phyloP scores from a whole-genome alignment of 495 filamentous ascomycete species.

The Aspergillus cavernicola region DNA sequence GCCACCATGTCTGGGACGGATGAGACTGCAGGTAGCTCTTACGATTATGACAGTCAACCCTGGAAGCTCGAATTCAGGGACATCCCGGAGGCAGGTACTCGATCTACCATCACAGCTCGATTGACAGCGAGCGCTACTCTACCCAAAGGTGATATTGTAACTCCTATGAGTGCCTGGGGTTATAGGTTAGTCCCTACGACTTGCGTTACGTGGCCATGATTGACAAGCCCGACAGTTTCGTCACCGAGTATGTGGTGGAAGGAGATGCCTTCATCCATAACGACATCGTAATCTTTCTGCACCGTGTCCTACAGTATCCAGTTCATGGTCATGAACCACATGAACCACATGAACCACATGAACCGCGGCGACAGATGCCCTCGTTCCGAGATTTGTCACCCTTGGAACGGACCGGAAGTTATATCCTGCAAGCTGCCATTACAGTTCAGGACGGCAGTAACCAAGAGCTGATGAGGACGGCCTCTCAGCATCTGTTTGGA shows the following conservation, averaged over 20 bases:
- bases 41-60: constrained; percentile 37
- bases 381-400: constrained; percentile 32
- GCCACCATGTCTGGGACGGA: constrained; percentile 32
- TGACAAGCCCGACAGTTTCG: constrained; percentile 36
- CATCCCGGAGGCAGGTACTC: constrained; percentile 48
- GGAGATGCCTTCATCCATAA: constrained; percentile 48
- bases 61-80: constrained; percentile 53
- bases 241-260: constrained; percentile 45
- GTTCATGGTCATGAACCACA: constrained; percentile 22
- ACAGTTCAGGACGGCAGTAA: constrained; percentile 49
- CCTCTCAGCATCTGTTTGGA: constrained; percentile 53
- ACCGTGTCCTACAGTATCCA: constrained; percentile 43
- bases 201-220: constrained; percentile 13
- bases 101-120: constrained; percentile 46
- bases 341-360: constrained; percentile 26
- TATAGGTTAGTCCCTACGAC: constrained; percentile 38
- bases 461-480: constrained; percentile 52
- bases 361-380: constrained; percentile 32
- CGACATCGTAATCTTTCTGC: constrained; percentile 45
- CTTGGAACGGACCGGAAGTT: constrained; percentile 46
- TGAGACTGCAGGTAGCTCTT: constrained; percentile 17
- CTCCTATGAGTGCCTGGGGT: constrained; percentile 49
- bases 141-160: constrained; percentile 40
- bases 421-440: constrained; percentile 48
- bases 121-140: constrained; percentile 44